Base-by-base conservation (phyloP, 2,329 filamentous ascomycete species). In the Aspergillus novoparasiticus region DNA sequence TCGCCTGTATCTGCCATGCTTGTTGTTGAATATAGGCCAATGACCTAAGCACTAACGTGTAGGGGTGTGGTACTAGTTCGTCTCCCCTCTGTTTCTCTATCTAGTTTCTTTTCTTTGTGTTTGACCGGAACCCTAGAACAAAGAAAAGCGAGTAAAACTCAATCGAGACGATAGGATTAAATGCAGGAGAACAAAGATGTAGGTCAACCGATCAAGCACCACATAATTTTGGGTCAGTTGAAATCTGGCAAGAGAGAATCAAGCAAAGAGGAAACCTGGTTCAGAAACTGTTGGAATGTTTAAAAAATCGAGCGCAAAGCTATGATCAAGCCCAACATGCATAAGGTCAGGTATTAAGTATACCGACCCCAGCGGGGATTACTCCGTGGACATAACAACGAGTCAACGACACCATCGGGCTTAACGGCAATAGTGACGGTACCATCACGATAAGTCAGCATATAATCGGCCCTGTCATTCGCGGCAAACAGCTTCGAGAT, bases 1-100 rank as follows among this genome's bases (percentile, higher is more conserved):
- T 65, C 65, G 43, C 32, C 55, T 21, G 34, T 41, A 21, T 58
- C 60, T 41, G 32, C 32, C 34, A 55, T 55, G n/a, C 30, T 39
- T 12, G 34, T 39, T 12, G 34, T 19, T 12, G n/a, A 26, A 55
- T 23, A 11, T 23, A n/a, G 32, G 19, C 8, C 19, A 6, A 55
- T 26, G 34, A 14, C 21, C 19, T 39, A 23, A 26, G 23, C 34
- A 23, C 11, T 10, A 55, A 39, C 6, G 32, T 39, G 21, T 10
- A n/a, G 9, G n/a, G 19, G 30, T 14, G 28, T n/a, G 19, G 9
- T 21, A 48, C 45, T 26, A 9, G 11, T 48, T 48, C 45, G 28
- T 21, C 26, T 45, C 3, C 39, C 39, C 6, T 19, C 39, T 10
- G 16, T 19, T 41, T 41, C 8, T 41, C 6, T 19, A 19, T 41